These are phyloP conservation scores for Ceratobasidium sp. DNA, from an alignment of 1,284 basidiomycete genomes.

Conservation along the genomic window DNA sequence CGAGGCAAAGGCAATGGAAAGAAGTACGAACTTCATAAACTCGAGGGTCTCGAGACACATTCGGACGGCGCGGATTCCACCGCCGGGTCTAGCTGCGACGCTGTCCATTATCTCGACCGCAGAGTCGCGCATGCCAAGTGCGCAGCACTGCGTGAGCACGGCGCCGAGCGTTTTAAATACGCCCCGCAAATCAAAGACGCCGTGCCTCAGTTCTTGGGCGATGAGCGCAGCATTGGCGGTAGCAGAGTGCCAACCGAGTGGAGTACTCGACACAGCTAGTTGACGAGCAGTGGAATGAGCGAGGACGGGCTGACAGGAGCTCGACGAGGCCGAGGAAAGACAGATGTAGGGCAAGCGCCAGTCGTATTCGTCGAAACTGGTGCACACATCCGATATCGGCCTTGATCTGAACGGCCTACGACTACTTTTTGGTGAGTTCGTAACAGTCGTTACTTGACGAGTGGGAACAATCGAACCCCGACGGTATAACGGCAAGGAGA, in stretches of 20 bases:
- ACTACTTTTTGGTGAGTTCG: constrained; percentile 84
- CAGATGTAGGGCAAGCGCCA: constrained; percentile 73
- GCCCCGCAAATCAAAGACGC: constrained; percentile 84
- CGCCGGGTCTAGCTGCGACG: constrained; percentile 65
- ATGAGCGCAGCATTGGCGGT: constrained; percentile 72
- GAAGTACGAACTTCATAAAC: constrained; percentile 91
- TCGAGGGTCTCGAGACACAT: constrained; percentile 93
- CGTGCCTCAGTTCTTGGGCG: constrained; percentile 82
- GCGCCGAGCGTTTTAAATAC: constrained; percentile 84
- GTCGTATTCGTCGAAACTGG: constrained; percentile 75
- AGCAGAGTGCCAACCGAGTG: constrained; percentile 76
- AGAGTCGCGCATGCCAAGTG: constrained; percentile 86
- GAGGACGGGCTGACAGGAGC: constrained; percentile 60
- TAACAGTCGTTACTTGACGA: constrained; percentile 55
- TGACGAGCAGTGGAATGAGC: constrained; percentile 78
- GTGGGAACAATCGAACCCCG: background rate
- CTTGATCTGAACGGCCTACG: constrained; percentile 85
- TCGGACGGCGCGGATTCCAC: constrained; percentile 73
- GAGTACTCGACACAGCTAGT: constrained; percentile 86
- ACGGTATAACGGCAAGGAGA: background rate
- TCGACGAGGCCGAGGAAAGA: constrained; percentile 64
- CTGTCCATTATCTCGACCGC: constrained; percentile 88
- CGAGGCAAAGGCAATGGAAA: constrained; percentile 46
- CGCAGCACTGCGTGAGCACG: constrained; percentile 91
- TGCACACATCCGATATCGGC: constrained; percentile 84